A percentile compares a stretch with the other conserved stretches of the same genome.
Evolutionary conservation across 192 early-diverging fungal species (phyloP).

Genomic region (Podila minutissima): DNA sequence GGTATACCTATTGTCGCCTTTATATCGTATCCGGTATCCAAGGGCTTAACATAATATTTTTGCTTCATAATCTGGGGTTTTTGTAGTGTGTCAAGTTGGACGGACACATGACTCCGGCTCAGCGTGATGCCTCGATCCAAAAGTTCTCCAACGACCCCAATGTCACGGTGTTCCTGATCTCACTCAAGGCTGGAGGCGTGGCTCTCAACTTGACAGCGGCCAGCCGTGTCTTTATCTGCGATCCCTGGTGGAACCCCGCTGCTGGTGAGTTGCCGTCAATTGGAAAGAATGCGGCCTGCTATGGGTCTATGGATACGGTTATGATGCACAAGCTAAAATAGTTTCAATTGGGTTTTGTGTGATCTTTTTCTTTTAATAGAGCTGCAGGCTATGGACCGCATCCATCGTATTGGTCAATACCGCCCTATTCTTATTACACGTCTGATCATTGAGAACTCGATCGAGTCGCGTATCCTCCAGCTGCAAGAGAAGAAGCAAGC

Average conservation of each 20-base stretch:
- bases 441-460: slow-evolving; percentile 93
- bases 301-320: too few relatives aligned
- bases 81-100: slow-evolving; percentile 78
- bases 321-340: too few relatives aligned
- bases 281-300: background rate
- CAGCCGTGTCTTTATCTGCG: slow-evolving; percentile 78
- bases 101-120: slow-evolving; percentile 86
- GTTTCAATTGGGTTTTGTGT: too few relatives aligned
- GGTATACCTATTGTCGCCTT: too few relatives aligned
- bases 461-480: slow-evolving; percentile 90
- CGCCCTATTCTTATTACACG: slow-evolving; percentile 90
- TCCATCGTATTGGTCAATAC: slow-evolving; percentile 92
- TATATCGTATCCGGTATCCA: too few relatives aligned
- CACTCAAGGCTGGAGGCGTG: slow-evolving; percentile 92
- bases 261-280: slow-evolving; percentile 13
- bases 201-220: slow-evolving; percentile 95
- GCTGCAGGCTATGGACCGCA: slow-evolving; percentile 95
- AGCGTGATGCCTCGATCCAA: slow-evolving; percentile 76
- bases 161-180: slow-evolving; percentile 90
- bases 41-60: too few relatives aligned
- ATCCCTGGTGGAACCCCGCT: slow-evolving; percentile 73
- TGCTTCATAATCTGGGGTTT: background rate
- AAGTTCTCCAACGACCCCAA: slow-evolving; percentile 80
- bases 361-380: slow-evolving; percentile 51
- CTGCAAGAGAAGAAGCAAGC: slow-evolving; percentile 95